These are phyloP conservation scores for Rhizophora mangle DNA, from an alignment of 345 rosid species.

Conservation along the genomic window DNA sequence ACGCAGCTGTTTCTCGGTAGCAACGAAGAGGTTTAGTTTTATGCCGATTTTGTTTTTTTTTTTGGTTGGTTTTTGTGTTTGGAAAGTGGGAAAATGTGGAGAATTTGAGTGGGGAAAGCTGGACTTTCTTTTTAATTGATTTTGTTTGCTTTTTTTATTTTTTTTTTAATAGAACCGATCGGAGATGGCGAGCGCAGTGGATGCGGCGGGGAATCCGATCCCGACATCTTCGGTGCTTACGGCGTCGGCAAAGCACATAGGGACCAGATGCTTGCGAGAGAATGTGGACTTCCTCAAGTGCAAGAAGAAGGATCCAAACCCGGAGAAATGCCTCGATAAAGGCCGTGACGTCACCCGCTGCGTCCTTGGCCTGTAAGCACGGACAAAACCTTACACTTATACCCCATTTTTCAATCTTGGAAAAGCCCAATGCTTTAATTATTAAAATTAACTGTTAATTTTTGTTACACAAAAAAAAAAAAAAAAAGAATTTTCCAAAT, in stretches of 20 bases:
- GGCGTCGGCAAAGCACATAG: slow-evolving; percentile 87
- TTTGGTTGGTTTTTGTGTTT: not conserved
- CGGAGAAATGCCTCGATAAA: slow-evolving; percentile 95
- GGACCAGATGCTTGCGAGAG: slow-evolving; percentile 57
- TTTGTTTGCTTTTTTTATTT: not conserved
- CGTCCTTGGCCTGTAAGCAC: slow-evolving; percentile 76
- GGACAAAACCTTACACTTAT: not conserved
- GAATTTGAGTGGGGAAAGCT: not conserved
- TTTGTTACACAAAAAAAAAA: too few species aligned
- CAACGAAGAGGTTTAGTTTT: not conserved
- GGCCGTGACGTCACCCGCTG: slow-evolving; percentile 96
- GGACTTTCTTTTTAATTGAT: not conserved
- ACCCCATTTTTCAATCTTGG: too few species aligned
- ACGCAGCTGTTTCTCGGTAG: not conserved
- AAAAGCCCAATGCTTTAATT: too few species aligned
- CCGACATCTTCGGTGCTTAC: slow-evolving; percentile 91
- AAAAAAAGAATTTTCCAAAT: too few species aligned
- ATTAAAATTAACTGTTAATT: too few species aligned
- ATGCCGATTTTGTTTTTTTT: not conserved
- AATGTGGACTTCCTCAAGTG: slow-evolving; percentile 90
- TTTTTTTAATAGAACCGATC: not conserved
- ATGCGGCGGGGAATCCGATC: slow-evolving; percentile 71
- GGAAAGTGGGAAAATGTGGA: slow-evolving; percentile 11
- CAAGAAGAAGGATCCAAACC: slow-evolving; percentile 96
- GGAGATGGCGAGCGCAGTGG: slow-evolving; percentile 74